phyloP scores from a whole-genome alignment of 2,329 filamentous ascomycete species.

The Neonectria faginata region DNA sequence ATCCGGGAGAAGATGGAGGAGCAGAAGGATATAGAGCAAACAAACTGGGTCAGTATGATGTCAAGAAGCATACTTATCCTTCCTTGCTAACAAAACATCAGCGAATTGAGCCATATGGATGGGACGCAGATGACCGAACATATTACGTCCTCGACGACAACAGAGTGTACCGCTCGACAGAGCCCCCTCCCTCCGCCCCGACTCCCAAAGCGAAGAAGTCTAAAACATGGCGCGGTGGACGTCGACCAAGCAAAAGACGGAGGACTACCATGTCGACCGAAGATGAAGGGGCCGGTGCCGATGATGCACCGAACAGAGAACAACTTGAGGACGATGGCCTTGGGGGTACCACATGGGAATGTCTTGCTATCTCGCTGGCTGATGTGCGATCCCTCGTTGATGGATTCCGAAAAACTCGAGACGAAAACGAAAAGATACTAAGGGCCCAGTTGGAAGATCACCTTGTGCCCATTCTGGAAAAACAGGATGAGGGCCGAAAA shows the following conservation, averaged over 20 bases:
- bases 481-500: constrained; percentile 80
- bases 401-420: constrained; percentile 78
- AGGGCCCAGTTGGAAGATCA: constrained; percentile 79
- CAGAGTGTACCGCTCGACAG: constrained; percentile 88
- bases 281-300: constrained; percentile 51
- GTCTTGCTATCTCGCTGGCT: constrained; percentile 82
- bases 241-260: constrained; percentile 78
- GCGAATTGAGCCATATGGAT: constrained; percentile 86
- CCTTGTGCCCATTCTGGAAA: constrained; percentile 86
- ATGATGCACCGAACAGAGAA: constrained; percentile 46
- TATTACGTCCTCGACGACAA: constrained; percentile 97
- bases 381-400: constrained; percentile 81
- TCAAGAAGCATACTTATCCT: constrained; percentile 46
- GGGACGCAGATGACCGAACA: constrained; percentile 86
- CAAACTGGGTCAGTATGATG: constrained; percentile 76
- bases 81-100: constrained; percentile 48
- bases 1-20: constrained; percentile 89
- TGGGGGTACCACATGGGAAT: constrained; percentile 88
- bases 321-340: constrained; percentile 70
- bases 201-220: constrained; percentile 76
- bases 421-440: constrained; percentile 86
- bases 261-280: constrained; percentile 60
- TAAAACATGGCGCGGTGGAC: constrained; percentile 61
- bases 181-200: constrained; percentile 70
- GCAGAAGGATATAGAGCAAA: constrained; percentile 83